A percentile compares a stretch with the other conserved stretches of the same genome.
These are phyloP conservation scores for Salinomyces thailandicus DNA, from an alignment of 2,329 filamentous ascomycete genomes.

Conservation along the genomic window DNA sequence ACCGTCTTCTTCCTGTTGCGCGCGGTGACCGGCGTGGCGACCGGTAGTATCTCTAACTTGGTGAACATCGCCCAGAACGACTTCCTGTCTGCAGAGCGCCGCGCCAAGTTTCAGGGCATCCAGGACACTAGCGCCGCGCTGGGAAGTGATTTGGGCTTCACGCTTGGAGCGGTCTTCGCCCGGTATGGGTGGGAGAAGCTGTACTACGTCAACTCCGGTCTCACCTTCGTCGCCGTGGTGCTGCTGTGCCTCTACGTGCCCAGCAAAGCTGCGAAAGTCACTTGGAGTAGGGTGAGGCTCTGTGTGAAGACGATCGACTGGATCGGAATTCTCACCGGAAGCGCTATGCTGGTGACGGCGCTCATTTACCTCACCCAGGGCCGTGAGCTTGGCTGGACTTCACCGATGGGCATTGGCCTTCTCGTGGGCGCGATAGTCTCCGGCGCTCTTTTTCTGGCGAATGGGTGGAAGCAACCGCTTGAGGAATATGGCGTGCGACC, in stretches of 20 bases:
- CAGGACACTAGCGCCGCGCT: conserved; percentile 14
- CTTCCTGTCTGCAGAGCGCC: conserved; percentile 8
- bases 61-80: conserved; percentile 18
- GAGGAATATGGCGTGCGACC: conserved; percentile 8
- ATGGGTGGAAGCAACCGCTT: background rate
- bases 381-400: conserved; percentile 3
- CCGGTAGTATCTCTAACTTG: conserved; percentile 8
- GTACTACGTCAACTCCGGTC: conserved; percentile 7
- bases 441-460: conserved; percentile 4
- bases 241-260: conserved; percentile 8
- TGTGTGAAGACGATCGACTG: conserved; percentile 12
- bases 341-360: conserved; percentile 6
- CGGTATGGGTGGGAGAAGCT: conserved; percentile 8
- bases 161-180: conserved; percentile 12
- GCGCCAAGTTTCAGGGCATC: conserved; percentile 13
- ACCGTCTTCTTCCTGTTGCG: background rate
- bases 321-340: conserved; percentile 11
- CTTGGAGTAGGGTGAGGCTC: conserved; percentile 3
- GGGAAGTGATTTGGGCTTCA: conserved; percentile 13
- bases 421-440: conserved; percentile 7
- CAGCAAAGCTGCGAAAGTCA: conserved; percentile 1
- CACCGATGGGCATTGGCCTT: conserved; percentile 7
- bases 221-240: conserved; percentile 2
- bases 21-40: background rate
- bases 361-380: conserved; percentile 11